Base-by-base conservation (phyloP, 2,329 filamentous ascomycete species). In the Sarocladiaceae sp. region DNA sequence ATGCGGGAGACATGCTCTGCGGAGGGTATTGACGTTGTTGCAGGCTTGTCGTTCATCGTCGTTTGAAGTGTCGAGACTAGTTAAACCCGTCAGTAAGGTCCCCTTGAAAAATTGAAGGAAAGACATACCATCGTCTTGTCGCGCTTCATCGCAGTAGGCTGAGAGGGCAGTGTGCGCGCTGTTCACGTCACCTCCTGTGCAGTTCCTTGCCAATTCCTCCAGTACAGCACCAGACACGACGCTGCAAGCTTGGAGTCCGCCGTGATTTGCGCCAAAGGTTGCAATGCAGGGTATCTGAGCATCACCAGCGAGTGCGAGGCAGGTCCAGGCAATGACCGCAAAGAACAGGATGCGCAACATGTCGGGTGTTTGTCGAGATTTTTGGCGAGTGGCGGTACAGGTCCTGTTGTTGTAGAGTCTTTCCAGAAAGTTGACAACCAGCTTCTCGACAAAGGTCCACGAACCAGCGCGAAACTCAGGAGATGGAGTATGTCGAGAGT, bases 121-220 rank as follows among this genome's bases (percentile, higher is more conserved):
- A 11, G 12, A 33, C 31, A 15, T 39, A 39, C 34, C 34, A 24
- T 39, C 10, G 4, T 23, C 34, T 24, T n/a, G 11, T 24, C 34
- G 23, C 18, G 34, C 10, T n/a, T 39, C 34, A 3, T 39, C 34
- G 34, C 34, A 39, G 11, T 23, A 39, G 19, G 23, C 10, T 23
- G 20, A 5, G 12, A 39, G 7, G 4, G 34, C 18, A 3, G 34
- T 19, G 18, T 39, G 26, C 26, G 34, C 34, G 4, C 19, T n/a
- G 5, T 19, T 10, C 12, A 39, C 12, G 20, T 39, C 34, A 6
- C 34, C 34, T n/a, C 6, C 11, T 3, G 34, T 39, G 19, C 34
- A 39, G 34, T 39, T 39, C 19, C 18, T 39, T 4, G 34, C 34
- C 34, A 39, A 39, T 39, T n/a, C 34, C 34, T 24, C 16, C 18